Conservation (phyloP, 495 filamentous ascomycete species). For the Penicillium bovifimosum region DNA sequence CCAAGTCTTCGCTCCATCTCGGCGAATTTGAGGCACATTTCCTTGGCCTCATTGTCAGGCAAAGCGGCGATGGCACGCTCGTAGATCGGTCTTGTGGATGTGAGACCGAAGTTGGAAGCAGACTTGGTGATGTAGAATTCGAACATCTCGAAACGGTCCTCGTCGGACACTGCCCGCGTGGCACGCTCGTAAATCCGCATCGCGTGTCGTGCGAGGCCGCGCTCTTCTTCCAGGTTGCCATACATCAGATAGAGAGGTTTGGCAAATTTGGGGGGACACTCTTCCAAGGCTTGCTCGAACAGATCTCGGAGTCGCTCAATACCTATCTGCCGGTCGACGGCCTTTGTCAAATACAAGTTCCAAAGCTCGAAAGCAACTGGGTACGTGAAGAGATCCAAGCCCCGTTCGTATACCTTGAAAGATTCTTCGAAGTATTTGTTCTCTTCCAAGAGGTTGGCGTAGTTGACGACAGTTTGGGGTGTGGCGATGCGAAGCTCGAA, state of each 20-base stretch:
- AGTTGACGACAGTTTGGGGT: slow-evolving; percentile 97
- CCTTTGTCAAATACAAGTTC: slow-evolving; percentile 98
- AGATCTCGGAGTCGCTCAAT: slow-evolving; percentile 93
- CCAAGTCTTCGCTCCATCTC: slow-evolving; percentile 97
- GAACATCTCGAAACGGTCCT: slow-evolving; percentile 95
- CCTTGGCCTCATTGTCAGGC: slow-evolving; percentile 87
- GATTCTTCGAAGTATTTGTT: slow-evolving; percentile 95
- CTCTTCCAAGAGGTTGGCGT: slow-evolving; percentile 92
- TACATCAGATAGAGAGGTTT: slow-evolving; percentile 98
- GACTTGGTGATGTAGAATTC: slow-evolving; percentile 99
- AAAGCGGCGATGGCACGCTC: slow-evolving; percentile 88
- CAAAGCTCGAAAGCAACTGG: slow-evolving; percentile 97
- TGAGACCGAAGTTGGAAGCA: slow-evolving; percentile 93
- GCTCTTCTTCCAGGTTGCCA: slow-evolving; percentile 92
- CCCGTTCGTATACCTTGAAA: slow-evolving; percentile 96
- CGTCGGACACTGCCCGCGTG: slow-evolving; percentile 90
- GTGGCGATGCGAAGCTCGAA: slow-evolving; percentile 98
- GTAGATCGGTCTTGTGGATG: slow-evolving; percentile 95
- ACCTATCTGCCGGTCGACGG: slow-evolving; percentile 87
- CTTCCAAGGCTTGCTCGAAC: slow-evolving; percentile 95
- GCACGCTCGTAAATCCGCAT: slow-evolving; percentile 99
- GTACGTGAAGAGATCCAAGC: slow-evolving; percentile 93
- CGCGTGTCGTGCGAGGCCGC: slow-evolving; percentile 90
- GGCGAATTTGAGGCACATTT: slow-evolving; percentile 98
- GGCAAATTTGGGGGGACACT: slow-evolving; percentile 91